Conservation (phyloP, 2,329 filamentous ascomycete genomes). For the Coniochaeta sp. region DNA sequence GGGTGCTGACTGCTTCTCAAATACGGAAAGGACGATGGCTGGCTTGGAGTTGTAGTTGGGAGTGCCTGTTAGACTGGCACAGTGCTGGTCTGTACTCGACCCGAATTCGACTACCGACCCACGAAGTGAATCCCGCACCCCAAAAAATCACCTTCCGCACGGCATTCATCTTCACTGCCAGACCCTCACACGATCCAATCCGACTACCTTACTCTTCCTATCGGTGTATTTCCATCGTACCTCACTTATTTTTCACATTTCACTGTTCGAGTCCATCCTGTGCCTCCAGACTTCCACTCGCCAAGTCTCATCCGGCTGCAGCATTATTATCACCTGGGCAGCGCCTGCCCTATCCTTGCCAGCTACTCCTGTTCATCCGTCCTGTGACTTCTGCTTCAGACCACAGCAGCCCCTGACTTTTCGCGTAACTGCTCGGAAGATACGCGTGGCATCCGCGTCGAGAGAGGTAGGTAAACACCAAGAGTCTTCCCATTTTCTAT, state of each 20-base stretch:
- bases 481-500: slow-evolving; percentile 5
- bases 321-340: neutral
- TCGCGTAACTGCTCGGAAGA: neutral
- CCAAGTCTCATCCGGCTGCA: neutral
- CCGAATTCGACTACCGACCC: neutral
- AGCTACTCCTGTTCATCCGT: neutral
- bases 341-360: neutral
- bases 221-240: neutral
- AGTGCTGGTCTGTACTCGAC: too few species aligned
- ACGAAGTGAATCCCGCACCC: neutral
- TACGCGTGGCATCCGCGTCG: neutral
- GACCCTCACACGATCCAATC: neutral
- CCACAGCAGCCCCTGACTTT: neutral
- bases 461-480: slow-evolving; percentile 1
- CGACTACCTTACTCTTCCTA: too few species aligned
- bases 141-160: neutral
- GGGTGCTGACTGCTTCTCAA: neutral
- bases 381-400: neutral
- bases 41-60: neutral
- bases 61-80: too few species aligned
- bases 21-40: neutral
- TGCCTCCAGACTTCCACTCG: neutral
- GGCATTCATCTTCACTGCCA: neutral
- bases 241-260: neutral
- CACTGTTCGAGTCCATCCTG: neutral